Conservation (phyloP, 2,329 filamentous ascomycete species). For the Alternaria dauci region DNA sequence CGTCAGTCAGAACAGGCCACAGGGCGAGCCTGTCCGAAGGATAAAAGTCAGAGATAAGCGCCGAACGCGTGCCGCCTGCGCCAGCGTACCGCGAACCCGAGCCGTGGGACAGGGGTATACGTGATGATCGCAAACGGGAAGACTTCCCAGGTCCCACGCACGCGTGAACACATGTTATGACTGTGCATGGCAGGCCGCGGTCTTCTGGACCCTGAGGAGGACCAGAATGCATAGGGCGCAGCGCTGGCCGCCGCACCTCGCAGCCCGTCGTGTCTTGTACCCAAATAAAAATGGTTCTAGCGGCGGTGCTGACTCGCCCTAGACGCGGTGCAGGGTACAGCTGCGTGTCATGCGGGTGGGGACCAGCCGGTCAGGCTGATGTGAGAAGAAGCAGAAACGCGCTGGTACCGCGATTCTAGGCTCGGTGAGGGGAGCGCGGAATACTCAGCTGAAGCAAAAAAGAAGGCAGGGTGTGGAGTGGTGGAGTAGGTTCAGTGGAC, state of each 20-base stretch:
- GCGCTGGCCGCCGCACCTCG: not conserved
- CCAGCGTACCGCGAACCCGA: constrained; percentile 4
- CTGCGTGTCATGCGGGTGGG: not conserved
- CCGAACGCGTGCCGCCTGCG: constrained; percentile 3
- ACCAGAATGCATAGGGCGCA: not conserved
- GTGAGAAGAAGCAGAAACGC: not conserved
- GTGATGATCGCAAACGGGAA: not conserved
- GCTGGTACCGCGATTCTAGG: not conserved
- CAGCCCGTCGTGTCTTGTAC: not conserved
- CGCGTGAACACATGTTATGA: not conserved
- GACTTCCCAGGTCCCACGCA: not conserved
- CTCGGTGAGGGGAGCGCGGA: not conserved
- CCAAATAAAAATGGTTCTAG: not conserved
- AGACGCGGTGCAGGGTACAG: not conserved
- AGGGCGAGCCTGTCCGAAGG: not conserved
- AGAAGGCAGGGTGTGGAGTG: constrained; percentile 1
- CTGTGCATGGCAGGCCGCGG: not conserved
- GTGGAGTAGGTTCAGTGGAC: not conserved
- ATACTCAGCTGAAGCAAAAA: constrained; percentile 3
- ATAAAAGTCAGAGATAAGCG: not conserved
- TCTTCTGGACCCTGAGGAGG: not conserved
- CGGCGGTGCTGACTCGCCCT: not conserved
- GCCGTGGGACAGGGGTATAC: not conserved
- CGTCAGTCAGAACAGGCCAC: not conserved
- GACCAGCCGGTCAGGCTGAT: not conserved